Evolutionary conservation across 2,329 filamentous ascomycete species (phyloP), one percentile per base, ranked within the genome.

Genomic region (Talaromyces islandicus): DNA sequence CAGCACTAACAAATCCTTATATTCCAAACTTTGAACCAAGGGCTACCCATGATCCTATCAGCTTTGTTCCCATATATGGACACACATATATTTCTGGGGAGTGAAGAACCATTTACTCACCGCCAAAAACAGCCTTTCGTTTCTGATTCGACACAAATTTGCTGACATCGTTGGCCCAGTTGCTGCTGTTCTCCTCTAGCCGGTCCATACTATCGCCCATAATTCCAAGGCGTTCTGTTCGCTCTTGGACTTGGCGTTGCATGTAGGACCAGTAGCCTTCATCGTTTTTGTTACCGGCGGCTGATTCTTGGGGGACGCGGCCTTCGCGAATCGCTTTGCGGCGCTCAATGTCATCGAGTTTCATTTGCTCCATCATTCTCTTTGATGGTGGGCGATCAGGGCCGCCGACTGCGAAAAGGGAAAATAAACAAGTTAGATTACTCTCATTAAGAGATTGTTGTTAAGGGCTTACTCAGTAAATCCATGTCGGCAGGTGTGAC

Each of bases 111-210:
- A 19, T 29, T 14, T 38, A 72, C 75, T 70, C 75, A 62, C 83
- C 80, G 1, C 92, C 91, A 66, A 95, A 76, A 14, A 96, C 80
- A 64, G 94, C 80, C 64, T 90, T 92, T 71, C 87, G 85, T 83
- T 97, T 97, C 79, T 97, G 93, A 77, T 88, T 88, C 60, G 82
- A 83, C 4, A 96, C 88, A 73, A 85, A 97, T 73, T 96, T 97
- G 69, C 85, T 88, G 57, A 96, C 92, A 71, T 96, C 92, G 32
- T 92, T 86, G 14, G 91, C 88, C 87, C 91, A 97, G 19, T 87
- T 89, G 59, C 86, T 85, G 70, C 90, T 96, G 66, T 88, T 88
- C 68, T 91, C 84, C 69, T 93, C 88, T 62, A 97, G 76, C 64
- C 85, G 86, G 64, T 96, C 89, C 86, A 97, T 92, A 54, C 81